Evolutionary conservation across 768 basidiomycete genomes (phyloP), one percentile per base, ranked within the genome.

Genomic region (Neoboletus subvelutipes): DNA sequence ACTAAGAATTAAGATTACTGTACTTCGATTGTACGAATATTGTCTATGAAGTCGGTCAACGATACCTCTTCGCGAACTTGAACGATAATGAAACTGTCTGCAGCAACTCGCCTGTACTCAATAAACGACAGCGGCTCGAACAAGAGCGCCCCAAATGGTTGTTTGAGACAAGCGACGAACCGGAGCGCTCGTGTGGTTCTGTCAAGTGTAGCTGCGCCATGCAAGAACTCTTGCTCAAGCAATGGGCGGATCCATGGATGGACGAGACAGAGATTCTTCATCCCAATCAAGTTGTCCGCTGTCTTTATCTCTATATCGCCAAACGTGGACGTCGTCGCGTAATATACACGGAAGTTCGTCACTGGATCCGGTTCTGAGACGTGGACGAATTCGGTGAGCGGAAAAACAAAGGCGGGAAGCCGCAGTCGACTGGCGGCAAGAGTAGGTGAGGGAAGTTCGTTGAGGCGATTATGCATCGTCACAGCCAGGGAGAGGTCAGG

Each of bases 201-300:
- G 34, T 60, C 51, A 0, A 48, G 22, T 17, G 17, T 2, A 29
- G 20, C 17, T 2, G 8, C 28, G 2, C 42, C 52, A 13, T 17
- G 8, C 13, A 20, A 29, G 36, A 40, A 49, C 18, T 50, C 51
- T 8, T 51, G 49, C 28, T 42, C 54, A n/a, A 55, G 54, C 8
- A 61, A 26, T 3, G 50, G 37, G 41, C 49, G 11, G 40, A 61
- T 53, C 61, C 61, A 62, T 9, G 55, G 61, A 37, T 62, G 58
- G n/a, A 60, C 17, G 15, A 62, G 61, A 36, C 9, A n/a, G 13
- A 62, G 43, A 17, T 28, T 39, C 2, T 33, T 43, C 58, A 31
- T 50, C 12, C 17, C 31, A 7, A 15, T 36, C 1, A 61, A 17
- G 39, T 57, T 29, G 20, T 36, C 42, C 10, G 3, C 24, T 2